Percentiles rank a stretch among this genome's conserved stretches.
These are phyloP conservation scores for Apiotrichum mycotoxinovorans DNA, from an alignment of 1,284 basidiomycete genomes.

Conservation along the genomic window DNA sequence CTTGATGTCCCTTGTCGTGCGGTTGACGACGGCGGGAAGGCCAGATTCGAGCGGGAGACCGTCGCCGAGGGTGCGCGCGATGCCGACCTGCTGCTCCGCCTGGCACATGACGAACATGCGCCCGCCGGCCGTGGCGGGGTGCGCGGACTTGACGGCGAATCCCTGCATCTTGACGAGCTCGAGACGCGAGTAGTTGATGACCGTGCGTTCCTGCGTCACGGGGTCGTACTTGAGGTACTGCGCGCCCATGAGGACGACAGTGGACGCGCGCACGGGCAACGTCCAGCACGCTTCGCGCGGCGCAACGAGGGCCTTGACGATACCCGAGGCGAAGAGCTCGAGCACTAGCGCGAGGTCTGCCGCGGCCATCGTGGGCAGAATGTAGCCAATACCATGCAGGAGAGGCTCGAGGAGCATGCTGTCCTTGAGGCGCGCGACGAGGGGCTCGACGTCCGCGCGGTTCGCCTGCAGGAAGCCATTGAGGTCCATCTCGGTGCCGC, in stretches of 20 bases:
- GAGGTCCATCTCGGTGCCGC: conserved; percentile 70
- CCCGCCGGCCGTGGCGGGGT: conserved; percentile 51
- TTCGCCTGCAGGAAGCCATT: conserved; percentile 67
- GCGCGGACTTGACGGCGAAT: conserved; percentile 58
- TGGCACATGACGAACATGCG: conserved; percentile 84
- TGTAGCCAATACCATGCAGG: conserved; percentile 84
- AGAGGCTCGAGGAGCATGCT: conserved; percentile 66
- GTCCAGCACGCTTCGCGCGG: conserved; percentile 83
- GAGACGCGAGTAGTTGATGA: conserved; percentile 72
- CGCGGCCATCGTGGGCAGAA: conserved; percentile 68
- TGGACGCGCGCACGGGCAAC: conserved; percentile 70
- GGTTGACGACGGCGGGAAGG: conserved; percentile 51
- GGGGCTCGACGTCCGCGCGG: conserved; percentile 62
- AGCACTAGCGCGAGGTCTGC: conserved; percentile 74
- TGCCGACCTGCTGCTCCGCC: conserved; percentile 70
- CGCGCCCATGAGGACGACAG: conserved; percentile 87
- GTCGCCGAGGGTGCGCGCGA: conserved; percentile 74
- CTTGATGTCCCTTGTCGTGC: not conserved
- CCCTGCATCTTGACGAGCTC: conserved; percentile 92
- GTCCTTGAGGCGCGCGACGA: conserved; percentile 64
- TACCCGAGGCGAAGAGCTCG: conserved; percentile 75
- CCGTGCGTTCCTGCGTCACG: conserved; percentile 58
- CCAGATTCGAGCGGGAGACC: conserved; percentile 86
- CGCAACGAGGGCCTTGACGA: conserved; percentile 76
- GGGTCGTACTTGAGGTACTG: conserved; percentile 65